Evolutionary conservation across 1,284 basidiomycete species (phyloP), one percentile per base, ranked within the genome.

Genomic region (Agroathelia rolfsii): DNA sequence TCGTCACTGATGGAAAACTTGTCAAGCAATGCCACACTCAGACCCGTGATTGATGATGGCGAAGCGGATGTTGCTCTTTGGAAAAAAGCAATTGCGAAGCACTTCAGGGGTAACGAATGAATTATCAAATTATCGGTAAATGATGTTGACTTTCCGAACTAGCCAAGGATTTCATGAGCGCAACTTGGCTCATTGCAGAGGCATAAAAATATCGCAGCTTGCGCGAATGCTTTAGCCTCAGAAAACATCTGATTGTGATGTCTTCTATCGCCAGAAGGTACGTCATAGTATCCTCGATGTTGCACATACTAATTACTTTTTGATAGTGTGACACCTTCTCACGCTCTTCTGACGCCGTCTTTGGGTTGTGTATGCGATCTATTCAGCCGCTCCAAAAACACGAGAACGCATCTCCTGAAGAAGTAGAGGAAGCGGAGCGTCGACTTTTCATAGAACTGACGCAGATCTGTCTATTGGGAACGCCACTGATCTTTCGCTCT

Each of bases 141-240:
- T n/a, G n/a, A n/a, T n/a, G n/a, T n/a, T n/a, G n/a, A n/a, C n/a
- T n/a, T n/a, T n/a, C n/a, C n/a, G n/a, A n/a, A 31, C 32, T 46
- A 80, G 82, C 79, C 39, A 94, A 94, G 60, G 85, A 93, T 56
- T 97, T 95, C 51, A 94, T 95, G 88, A 93, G 89, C 47, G 81
- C 88, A 0, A 88, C 88, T 5, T 93, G 89, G 90, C 62, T 94
- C 14, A 94, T 94, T 48, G 94, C 94, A 30, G 93, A 96, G 57
- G 92, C 93, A 11, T 96, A 96, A 73, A 96, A 96, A 61, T 96
- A 96, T 60, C 84, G 93, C 49, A 79, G 90, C 44, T 70, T 98
- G 36, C 88, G 89, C 43, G 93, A 96, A 58, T 93, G 88, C 61
- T 97, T 97, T 62, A 90, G 85, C 43, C 67, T 90, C 41, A 88